Conservation (phyloP, 2,329 filamentous ascomycete genomes). For the Penicillium sp. region DNA sequence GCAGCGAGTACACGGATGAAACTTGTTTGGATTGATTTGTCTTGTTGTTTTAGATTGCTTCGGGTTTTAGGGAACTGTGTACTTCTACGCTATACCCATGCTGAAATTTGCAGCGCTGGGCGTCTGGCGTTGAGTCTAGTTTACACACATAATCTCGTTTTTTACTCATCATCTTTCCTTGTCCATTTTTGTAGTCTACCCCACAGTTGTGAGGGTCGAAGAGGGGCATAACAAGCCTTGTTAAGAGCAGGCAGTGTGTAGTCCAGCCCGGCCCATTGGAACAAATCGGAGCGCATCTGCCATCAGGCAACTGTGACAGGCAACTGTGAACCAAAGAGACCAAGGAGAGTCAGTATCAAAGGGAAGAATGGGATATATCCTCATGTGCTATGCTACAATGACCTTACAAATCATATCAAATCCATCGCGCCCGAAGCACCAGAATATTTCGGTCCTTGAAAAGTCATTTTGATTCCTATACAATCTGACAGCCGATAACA, state of each 20-base stretch:
- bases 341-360: neutral
- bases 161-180: neutral
- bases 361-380: neutral
- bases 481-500: neutral
- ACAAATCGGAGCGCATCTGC: neutral
- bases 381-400: neutral
- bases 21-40: conserved; percentile 10
- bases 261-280: neutral
- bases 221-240: conserved; percentile 10
- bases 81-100: conserved; percentile 33
- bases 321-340: neutral
- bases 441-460: neutral
- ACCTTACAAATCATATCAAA: conserved; percentile 17
- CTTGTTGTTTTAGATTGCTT: conserved; percentile 19
- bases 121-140: conserved; percentile 24
- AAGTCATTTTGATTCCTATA: neutral
- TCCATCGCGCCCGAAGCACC: conserved; percentile 23
- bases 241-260: conserved; percentile 12
- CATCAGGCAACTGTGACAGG: conserved; percentile 8
- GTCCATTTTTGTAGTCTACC: neutral
- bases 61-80: conserved; percentile 17
- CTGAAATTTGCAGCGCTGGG: conserved; percentile 27
- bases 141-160: neutral
- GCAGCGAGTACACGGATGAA: neutral
- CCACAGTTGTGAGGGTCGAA: neutral